Evolutionary conservation across 164 flowering plant genomes (phyloP).

Genomic region (Nymphaea thermarum): DNA sequence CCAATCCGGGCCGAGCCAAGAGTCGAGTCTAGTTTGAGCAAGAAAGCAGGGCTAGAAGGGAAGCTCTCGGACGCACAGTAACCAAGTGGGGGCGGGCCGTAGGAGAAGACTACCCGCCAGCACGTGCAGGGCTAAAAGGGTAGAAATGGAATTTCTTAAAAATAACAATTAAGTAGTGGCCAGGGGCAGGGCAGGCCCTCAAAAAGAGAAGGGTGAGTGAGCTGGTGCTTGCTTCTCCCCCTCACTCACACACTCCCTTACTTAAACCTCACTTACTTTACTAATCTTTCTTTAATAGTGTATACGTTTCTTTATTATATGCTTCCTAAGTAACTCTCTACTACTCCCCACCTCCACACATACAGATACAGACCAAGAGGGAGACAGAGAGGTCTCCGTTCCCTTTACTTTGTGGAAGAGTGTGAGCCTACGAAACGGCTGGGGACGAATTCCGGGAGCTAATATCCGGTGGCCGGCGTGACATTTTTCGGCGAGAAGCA

Average conservation of each 20-base stretch:
- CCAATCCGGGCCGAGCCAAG: too few relatives aligned
- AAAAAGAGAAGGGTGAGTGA: not conserved
- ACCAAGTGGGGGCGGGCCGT: too few relatives aligned
- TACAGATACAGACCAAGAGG: not conserved
- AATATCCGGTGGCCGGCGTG: not conserved
- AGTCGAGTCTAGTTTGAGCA: too few relatives aligned
- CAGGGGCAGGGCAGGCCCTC: not conserved
- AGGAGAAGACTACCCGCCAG: not conserved
- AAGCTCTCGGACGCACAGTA: too few relatives aligned
- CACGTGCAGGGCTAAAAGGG: not conserved
- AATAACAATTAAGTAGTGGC: not conserved
- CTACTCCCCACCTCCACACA: not conserved
- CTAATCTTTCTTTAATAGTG: too few relatives aligned
- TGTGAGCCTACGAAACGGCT: too few relatives aligned
- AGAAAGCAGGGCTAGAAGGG: too few relatives aligned
- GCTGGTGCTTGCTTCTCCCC: not conserved
- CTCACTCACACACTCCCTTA: too few relatives aligned
- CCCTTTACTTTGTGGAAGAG: not conserved
- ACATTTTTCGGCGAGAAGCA: not conserved
- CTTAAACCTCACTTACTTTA: too few relatives aligned
- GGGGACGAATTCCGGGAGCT: not conserved
- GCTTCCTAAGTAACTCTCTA: too few relatives aligned
- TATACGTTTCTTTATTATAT: too few relatives aligned
- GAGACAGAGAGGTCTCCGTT: not conserved
- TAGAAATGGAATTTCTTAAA: not conserved